Base-by-base conservation (phyloP, 2,329 filamentous ascomycete genomes). In the Sporothrix sp. region DNA sequence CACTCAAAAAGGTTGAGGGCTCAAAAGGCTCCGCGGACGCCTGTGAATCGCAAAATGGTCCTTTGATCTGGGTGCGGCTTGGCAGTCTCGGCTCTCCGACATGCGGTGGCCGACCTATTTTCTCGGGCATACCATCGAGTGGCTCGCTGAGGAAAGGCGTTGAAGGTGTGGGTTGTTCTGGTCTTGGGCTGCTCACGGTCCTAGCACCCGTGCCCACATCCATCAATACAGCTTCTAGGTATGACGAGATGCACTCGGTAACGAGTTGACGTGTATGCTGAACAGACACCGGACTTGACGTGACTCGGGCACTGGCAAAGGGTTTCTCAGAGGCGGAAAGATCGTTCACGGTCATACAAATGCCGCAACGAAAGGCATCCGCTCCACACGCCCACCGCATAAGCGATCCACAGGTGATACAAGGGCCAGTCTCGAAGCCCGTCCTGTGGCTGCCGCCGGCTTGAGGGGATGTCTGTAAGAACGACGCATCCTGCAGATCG, bases 271-370 rank as follows among this genome's bases (percentile, higher is more conserved):
- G 74, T 9, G 82, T 84, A 56, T 75, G 71, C 44, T 81, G 75
- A 25, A 82, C 59, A 6, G 82, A 84, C 52, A 87, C 66, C 1
- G 64, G 60, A 6, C 50, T 52, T 13, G 39, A 16, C 13, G 30
- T 39, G 25, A 9, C 9, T 20, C 13, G 18, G 13, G 7, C n/a
- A 8, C 16, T 18, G 5, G 2, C 48, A 4, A 13, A 8, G 14
- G 23, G 23, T 23, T 36, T 46, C 18, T 62, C 62, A 25, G 55
- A 49, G 1, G 74, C 73, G 53, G 76, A 72, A 48, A 95, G 66
- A 62, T 95, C 88, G 62, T 94, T 95, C 62, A 95, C 81, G 16
- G 85, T 93, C 60, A 86, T 70, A 65, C 89, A 95, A 50, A 87
- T 84, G 37, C 85, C 85, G 65, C 89, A 95, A 58, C 87, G 78